Conservation (phyloP, 768 basidiomycete species). For the Inosperma sp. region DNA sequence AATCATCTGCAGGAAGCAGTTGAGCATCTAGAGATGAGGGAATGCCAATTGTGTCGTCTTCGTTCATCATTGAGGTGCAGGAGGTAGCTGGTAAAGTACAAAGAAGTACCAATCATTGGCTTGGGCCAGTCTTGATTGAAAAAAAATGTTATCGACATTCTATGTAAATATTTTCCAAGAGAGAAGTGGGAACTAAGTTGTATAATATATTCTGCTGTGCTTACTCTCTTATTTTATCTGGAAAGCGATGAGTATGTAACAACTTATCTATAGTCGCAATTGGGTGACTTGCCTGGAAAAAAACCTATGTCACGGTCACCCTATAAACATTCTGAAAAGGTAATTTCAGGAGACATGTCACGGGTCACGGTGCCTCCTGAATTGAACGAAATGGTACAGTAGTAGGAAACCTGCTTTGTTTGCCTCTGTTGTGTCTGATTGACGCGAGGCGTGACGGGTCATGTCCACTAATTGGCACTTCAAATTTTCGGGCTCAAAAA, state of each 20-base stretch:
- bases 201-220: too few species aligned
- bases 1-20: neutral
- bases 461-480: too few species aligned
- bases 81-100: neutral
- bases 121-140: neutral
- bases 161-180: too few species aligned
- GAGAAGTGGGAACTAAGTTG: too few species aligned
- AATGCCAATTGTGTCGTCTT: neutral
- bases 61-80: neutral
- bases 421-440: too few species aligned
- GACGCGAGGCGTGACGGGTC: too few species aligned
- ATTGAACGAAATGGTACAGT: conserved; percentile 7
- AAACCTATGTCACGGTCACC: neutral
- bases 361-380: conserved; percentile 2
- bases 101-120: neutral
- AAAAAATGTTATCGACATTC: too few species aligned
- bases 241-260: neutral
- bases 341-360: conserved; percentile 1
- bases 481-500: too few species aligned
- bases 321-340: neutral
- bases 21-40: neutral
- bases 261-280: neutral
- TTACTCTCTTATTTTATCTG: neutral
- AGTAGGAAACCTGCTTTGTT: too few species aligned
- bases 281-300: neutral